Conservation (phyloP, 202 grass and related monocot genomes). For the Bolboschoenoplectus hybrid region DNA sequence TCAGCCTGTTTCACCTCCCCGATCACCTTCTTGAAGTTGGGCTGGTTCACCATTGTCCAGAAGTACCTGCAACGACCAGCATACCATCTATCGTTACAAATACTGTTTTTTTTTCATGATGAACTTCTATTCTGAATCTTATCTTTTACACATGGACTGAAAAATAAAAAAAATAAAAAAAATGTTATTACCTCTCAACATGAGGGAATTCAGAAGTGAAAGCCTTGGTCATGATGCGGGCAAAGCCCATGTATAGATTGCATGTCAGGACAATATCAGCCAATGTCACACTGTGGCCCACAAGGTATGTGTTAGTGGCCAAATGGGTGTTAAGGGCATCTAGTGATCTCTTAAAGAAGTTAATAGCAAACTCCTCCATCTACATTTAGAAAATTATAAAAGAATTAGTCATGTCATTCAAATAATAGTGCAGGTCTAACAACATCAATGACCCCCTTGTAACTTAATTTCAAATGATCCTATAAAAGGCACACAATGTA, state of each 20-base stretch:
- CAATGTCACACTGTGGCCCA: slow-evolving; percentile 69
- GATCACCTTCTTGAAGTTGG: slow-evolving; percentile 62
- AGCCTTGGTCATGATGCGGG: slow-evolving; percentile 55
- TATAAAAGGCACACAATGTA: background rate
- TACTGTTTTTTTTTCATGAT: background rate
- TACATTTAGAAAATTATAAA: slow-evolving; percentile 34
- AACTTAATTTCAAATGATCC: background rate
- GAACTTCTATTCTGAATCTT: background rate
- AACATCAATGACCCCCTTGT: background rate
- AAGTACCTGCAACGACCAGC: slow-evolving; percentile 53
- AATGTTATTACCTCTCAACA: slow-evolving; percentile 54
- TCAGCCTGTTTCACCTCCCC: slow-evolving; percentile 70
- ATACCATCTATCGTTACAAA: background rate
- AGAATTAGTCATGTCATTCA: background rate
- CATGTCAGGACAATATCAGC: slow-evolving; percentile 86
- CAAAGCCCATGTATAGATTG: slow-evolving; percentile 63
- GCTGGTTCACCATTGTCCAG: slow-evolving; percentile 86
- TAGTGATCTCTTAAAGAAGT: slow-evolving; percentile 69
- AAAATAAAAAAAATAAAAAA: background rate
- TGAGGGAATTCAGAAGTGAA: slow-evolving; percentile 76
- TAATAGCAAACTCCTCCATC: slow-evolving; percentile 58
- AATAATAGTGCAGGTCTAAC: background rate
- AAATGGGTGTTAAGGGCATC: slow-evolving; percentile 67
- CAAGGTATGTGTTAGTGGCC: slow-evolving; percentile 70
- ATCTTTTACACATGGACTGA: background rate